Evolutionary conservation across 2,329 filamentous ascomycete genomes (phyloP), one percentile per base, ranked within the genome.

Genomic region (Xenoacremonium recifei): DNA sequence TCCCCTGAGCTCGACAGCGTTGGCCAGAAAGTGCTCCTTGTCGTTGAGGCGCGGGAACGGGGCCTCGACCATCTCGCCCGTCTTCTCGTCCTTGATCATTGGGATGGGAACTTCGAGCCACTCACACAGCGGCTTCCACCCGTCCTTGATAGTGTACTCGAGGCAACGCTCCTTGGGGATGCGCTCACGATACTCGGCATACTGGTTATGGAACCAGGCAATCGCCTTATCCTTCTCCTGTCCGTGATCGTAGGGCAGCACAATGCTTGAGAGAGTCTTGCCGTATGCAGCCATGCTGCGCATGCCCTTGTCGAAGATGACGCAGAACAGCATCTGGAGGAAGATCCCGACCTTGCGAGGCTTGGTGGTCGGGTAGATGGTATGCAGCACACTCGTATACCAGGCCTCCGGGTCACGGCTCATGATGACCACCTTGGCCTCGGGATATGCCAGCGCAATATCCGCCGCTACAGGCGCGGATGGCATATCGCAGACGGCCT

Each of bases 401-500:
- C 66, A 69, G 21, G 48, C 46, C 23, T 68, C 65, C n/a, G 62
- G 56, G 35, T 69, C 66, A 37, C 66, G 64, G 51, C 63, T 67
- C 32, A 69, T 54, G 36, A 69, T 62, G 42, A 69, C 46, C 32
- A 68, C 58, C 44, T 68, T 68, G 37, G 66, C 66, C 11, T 67
- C 63, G 5, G 55, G 55, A 36, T 62, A 62, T 7, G 49, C 31
- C 21, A 54, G 57, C 21, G 66, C 64, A 10, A 69, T 55, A 37
- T 69, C 65, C 39, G 57, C 43, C 36, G 60, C 62, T 51, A 69
- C 66, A 53, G 82, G 84, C 27, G 77, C 68, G 1, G 80, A 66
- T 2, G 84, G 80, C 13, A 80, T 59, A 35, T 77, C 77, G 42
- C 73, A 71, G 7, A 75, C 79, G 17, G 72, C 73, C n/a, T 79